Evolutionary conservation across 257 asterid genomes (phyloP).

Genomic region (Echium plantagineum): DNA sequence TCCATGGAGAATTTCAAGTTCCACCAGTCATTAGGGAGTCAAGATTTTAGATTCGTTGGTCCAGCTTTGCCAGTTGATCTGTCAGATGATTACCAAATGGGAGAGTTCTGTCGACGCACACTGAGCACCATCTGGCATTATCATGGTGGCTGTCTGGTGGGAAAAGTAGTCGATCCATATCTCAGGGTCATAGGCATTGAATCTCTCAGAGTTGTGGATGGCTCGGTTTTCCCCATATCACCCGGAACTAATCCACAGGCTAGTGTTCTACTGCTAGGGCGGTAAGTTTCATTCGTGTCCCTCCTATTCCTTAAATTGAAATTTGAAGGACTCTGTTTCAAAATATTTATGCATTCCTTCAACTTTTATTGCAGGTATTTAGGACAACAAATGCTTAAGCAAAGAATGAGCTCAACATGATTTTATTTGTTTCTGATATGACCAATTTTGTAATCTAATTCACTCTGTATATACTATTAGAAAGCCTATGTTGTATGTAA

Average conservation of each 20-base stretch:
- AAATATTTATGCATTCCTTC: slow-evolving; percentile 1
- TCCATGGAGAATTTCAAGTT: slow-evolving; percentile 65
- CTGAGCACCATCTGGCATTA: slow-evolving; percentile 95
- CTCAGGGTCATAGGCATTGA: slow-evolving; percentile 50
- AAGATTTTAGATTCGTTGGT: slow-evolving; percentile 65
- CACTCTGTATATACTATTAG: background rate
- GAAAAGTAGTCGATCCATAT: slow-evolving; percentile 59
- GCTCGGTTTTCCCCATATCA: slow-evolving; percentile 52
- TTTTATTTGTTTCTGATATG: background rate
- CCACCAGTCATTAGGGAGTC: slow-evolving; percentile 40
- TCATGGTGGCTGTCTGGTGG: slow-evolving; percentile 83
- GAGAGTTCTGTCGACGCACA: slow-evolving; percentile 60
- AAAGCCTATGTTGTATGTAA: background rate
- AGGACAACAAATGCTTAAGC: slow-evolving; percentile 50
- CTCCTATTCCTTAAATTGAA: background rate
- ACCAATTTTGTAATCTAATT: too few relatives aligned
- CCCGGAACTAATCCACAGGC: slow-evolving; percentile 98
- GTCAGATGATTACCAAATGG: slow-evolving; percentile 39
- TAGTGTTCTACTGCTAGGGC: slow-evolving; percentile 77
- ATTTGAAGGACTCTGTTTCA: background rate
- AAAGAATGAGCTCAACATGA: slow-evolving; percentile 28
- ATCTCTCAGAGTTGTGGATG: slow-evolving; percentile 67
- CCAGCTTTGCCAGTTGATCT: slow-evolving; percentile 50
- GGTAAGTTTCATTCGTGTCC: slow-evolving; percentile 19
- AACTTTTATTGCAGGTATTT: slow-evolving; percentile 36